Percentiles rank a stretch among this genome's conserved stretches.
Conservation (phyloP, 2,329 filamentous ascomycete species). For the Uncinocarpus reesii region DNA sequence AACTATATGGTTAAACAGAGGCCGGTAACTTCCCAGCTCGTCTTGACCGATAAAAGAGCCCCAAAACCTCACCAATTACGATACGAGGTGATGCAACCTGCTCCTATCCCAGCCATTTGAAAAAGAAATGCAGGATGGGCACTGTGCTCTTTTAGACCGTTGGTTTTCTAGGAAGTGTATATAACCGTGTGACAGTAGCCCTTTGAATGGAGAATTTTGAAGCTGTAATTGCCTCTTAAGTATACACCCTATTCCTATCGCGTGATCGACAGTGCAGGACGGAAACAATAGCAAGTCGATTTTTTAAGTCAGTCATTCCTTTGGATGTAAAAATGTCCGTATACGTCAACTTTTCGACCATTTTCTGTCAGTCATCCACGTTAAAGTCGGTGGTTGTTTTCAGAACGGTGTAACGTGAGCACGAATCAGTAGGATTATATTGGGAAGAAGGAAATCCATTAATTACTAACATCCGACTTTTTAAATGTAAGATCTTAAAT, state of each 20-base stretch:
- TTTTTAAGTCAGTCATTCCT: not conserved
- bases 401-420: too few species aligned
- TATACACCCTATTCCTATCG: not conserved
- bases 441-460: too few species aligned
- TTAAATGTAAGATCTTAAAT: too few species aligned
- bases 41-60: slow-evolving; percentile 14
- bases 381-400: too few species aligned
- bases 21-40: slow-evolving; percentile 46
- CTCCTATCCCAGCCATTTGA: slow-evolving; percentile 1
- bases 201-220: slow-evolving; percentile 1
- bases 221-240: not conserved
- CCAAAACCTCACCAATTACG: not conserved
- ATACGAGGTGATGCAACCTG: not conserved
- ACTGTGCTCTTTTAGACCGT: slow-evolving; percentile 3
- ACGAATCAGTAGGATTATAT: too few species aligned
- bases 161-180: slow-evolving; percentile 13
- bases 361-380: too few species aligned
- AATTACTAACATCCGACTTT: too few species aligned
- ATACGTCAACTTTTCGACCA: too few species aligned
- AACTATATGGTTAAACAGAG: slow-evolving; percentile 30
- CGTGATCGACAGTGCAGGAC: not conserved
- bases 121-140: not conserved
- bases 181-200: slow-evolving; percentile 15
- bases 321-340: too few species aligned
- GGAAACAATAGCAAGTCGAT: not conserved